These are phyloP conservation scores for Eimeria brunetti DNA, from an alignment of 169 alveolate species.

Conservation along the genomic window DNA sequence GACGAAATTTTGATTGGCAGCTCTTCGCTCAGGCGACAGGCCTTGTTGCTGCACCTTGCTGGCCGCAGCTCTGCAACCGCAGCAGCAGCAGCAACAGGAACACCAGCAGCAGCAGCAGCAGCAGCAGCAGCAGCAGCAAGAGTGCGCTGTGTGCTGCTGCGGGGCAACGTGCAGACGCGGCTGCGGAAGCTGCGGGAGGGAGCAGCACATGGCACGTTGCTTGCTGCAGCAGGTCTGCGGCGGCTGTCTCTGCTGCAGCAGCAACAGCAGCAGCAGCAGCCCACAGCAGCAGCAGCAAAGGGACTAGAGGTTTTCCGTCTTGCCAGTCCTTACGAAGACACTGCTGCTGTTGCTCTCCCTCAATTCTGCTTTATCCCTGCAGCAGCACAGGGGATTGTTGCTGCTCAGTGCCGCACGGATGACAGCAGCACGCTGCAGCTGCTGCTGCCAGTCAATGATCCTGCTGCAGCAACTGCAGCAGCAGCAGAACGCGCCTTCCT, in stretches of 20 bases:
- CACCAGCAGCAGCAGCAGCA: not conserved
- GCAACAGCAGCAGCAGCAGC: conserved; percentile 72
- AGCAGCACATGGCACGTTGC: conserved; percentile 81
- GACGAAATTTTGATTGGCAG: not conserved
- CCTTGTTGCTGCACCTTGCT: conserved; percentile 26
- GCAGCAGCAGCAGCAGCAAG: conserved; percentile 33
- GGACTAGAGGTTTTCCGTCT: not conserved
- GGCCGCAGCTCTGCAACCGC: not conserved
- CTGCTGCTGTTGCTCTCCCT: conserved; percentile 17
- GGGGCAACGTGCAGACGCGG: conserved; percentile 86
- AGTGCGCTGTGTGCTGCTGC: conserved; percentile 79
- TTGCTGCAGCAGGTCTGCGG: conserved; percentile 84
- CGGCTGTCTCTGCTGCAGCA: conserved; percentile 80
- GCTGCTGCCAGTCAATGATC: conserved; percentile 39
- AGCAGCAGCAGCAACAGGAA: not conserved
- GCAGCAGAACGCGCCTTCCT: conserved; percentile 85
- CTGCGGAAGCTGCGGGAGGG: conserved; percentile 79
- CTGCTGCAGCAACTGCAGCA: conserved; percentile 29
- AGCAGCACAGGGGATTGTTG: conserved; percentile 57
- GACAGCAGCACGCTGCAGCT: conserved; percentile 44
- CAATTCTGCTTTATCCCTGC: not conserved
- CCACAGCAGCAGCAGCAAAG: not conserved
- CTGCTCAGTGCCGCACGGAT: conserved; percentile 81
- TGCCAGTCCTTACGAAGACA: not conserved
- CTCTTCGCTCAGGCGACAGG: conserved; percentile 81